Percentiles rank a stretch among this genome's conserved stretches.
Conservation (phyloP, 257 asterid species). For the Solanum chmielewskii region DNA sequence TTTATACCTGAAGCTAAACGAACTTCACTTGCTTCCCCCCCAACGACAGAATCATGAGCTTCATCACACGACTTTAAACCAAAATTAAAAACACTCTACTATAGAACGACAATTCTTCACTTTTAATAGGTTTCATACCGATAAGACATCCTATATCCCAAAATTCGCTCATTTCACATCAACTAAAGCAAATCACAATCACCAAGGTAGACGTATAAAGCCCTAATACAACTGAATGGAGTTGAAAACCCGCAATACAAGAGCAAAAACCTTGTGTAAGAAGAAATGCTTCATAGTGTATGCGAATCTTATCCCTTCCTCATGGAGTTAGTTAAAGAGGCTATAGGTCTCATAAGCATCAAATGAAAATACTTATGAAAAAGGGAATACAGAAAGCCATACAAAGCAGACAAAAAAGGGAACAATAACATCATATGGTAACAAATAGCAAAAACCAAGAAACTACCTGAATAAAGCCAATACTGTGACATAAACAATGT, state of each 20-base stretch:
- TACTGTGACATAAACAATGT: not conserved
- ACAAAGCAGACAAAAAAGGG: not conserved
- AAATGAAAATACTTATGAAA: not conserved
- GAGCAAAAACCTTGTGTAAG: not conserved
- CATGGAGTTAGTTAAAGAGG: not conserved
- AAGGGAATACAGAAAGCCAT: not conserved
- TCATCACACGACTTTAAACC: too few species aligned
- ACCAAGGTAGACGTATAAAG: too few species aligned
- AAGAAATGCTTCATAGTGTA: not conserved
- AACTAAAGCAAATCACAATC: too few species aligned
- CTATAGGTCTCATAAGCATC: not conserved
- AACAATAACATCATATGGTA: not conserved
- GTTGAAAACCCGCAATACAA: not conserved
- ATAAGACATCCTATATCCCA: too few species aligned
- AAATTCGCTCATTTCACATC: too few species aligned
- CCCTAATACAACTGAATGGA: not conserved
- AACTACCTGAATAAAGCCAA: too few species aligned
- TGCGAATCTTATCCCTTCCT: not conserved
- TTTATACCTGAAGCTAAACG: too few species aligned
- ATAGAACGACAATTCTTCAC: too few species aligned
- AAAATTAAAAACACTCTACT: too few species aligned
- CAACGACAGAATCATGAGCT: too few species aligned
- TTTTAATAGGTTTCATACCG: too few species aligned
- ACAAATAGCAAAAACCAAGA: not conserved
- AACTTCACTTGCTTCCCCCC: too few species aligned